Base-by-base conservation (phyloP, 208 protist genomes). In the Acanthamoeba sp. region DNA sequence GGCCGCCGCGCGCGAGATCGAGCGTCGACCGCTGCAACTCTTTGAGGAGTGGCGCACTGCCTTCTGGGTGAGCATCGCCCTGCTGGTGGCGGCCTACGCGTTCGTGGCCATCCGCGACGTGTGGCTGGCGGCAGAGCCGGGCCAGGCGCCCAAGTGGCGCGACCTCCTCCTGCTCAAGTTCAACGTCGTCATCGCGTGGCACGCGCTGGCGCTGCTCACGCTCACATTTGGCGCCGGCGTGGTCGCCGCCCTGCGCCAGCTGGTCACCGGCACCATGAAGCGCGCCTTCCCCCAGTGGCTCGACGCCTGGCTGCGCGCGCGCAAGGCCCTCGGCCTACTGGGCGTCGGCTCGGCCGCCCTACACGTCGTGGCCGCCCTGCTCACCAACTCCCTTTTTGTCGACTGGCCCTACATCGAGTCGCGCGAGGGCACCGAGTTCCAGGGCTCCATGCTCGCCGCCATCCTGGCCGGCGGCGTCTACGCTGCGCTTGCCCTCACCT, bases 161-260 rank as follows among this genome's bases (percentile, higher is more conserved):
- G 87, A 92, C 87, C 38, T 92, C 20, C 40, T 92, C 2, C 59
- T 92, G 24, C 87, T 92, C 87, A 92, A 92, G 87, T 92, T 92
- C 62, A 92, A 92, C 40, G 87, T 92, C 45, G 87, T 66, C 38
- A 48, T 92, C 34, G 87, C 50, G 27, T 92, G 87, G 87, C 87
- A 92, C 59, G 52, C 87, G 24, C 9, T 76, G 24, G 62, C 87
- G 62, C 45, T 92, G 18, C 29, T 92, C 32, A 71, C 87, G 40
- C 50, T 66, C 32, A 92, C 87, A n/a, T 92, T 92, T 10, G n/a
- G 34, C 38, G 87, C 50, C 29, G 87, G 87, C 32, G 50, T 92
- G 10, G 62, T 92, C 7, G 87, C 87, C 24, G 87, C 87, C 18
- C 32, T 73, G 38, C 87, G 87, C 24, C 87, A 92, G 87, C 87